A percentile compares a stretch with the other conserved stretches of the same genome.
Evolutionary conservation across 2,329 filamentous ascomycete species (phyloP).

Genomic region (Penicillium sp.): DNA sequence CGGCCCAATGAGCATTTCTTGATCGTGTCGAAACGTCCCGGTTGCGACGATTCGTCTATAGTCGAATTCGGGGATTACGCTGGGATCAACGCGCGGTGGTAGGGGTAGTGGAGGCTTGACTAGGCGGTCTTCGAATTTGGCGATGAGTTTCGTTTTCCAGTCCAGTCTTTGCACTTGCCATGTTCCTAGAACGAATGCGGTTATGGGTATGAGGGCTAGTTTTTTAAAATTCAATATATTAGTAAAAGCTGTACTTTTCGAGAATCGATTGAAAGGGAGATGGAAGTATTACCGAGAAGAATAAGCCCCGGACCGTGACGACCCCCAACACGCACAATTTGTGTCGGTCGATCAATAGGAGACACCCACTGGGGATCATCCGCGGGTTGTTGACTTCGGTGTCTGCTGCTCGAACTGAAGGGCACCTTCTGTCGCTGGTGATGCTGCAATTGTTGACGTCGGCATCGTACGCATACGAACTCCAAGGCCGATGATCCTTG

Average conservation of each 20-base stretch:
- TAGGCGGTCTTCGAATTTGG: conserved; percentile 86
- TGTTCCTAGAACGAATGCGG: conserved; percentile 82
- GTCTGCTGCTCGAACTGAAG: conserved; percentile 26
- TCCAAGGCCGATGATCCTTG: conserved; percentile 22
- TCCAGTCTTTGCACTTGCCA: conserved; percentile 93
- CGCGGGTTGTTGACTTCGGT: conserved; percentile 47
- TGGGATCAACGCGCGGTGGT: conserved; percentile 75
- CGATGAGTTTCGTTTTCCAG: conserved; percentile 91
- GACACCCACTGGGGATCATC: conserved; percentile 79
- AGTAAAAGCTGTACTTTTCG: not conserved
- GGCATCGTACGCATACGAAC: conserved; percentile 34
- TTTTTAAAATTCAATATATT: not conserved
- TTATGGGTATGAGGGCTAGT: conserved; percentile 76
- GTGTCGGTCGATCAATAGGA: conserved; percentile 79
- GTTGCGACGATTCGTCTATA: conserved; percentile 76
- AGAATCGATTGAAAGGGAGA: not conserved
- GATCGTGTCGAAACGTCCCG: conserved; percentile 75
- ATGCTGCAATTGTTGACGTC: conserved; percentile 35
- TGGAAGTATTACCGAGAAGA: conserved; percentile 57
- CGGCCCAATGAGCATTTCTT: conserved; percentile 94
- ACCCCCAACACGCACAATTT: conserved; percentile 69
- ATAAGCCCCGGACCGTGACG: conserved; percentile 77
- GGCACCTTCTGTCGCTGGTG: conserved; percentile 31
- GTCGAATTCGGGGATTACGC: conserved; percentile 83
- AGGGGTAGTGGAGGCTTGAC: conserved; percentile 80